A percentile compares a stretch with the other conserved stretches of the same genome.
Conservation (phyloP, 2,329 filamentous ascomycete species). For the Fusarium virguliforme region DNA sequence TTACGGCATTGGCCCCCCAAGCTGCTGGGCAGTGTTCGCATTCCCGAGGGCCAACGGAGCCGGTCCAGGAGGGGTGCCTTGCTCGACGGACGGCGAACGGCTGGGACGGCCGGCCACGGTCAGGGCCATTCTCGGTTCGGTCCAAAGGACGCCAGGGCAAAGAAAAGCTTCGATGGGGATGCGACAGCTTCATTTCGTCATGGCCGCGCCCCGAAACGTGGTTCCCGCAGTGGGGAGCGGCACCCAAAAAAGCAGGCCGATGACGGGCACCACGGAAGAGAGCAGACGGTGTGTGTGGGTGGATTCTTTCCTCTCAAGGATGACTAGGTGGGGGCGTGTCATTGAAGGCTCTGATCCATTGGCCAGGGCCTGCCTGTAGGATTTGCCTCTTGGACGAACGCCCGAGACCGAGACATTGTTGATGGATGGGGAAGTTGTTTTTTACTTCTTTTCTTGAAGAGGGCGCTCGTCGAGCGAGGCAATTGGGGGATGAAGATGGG, state of each 20-base stretch:
- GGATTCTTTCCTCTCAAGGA: background rate
- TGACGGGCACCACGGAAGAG: constrained; percentile 17
- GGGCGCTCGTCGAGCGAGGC: constrained; percentile 1
- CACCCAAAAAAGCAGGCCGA: constrained; percentile 22
- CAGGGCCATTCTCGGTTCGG: constrained; percentile 49
- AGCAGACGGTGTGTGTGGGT: constrained; percentile 5
- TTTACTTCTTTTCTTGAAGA: constrained; percentile 7
- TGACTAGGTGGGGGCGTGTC: constrained; percentile 17
- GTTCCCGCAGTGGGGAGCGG: constrained; percentile 44
- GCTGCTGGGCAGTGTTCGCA: constrained; percentile 25
- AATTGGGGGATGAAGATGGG: constrained; percentile 29
- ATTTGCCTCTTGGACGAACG: constrained; percentile 24
- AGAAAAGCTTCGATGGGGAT: constrained; percentile 20
- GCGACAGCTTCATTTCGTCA: constrained; percentile 44
- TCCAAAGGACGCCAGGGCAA: constrained; percentile 48
- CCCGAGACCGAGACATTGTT: constrained; percentile 7
- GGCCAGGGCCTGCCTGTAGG: constrained; percentile 9
- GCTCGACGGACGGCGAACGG: constrained; percentile 12
- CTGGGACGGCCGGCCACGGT: constrained; percentile 22
- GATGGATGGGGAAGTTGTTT: background rate
- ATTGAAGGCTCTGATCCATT: background rate
- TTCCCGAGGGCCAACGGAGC: constrained; percentile 52
- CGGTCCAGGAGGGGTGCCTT: no score
- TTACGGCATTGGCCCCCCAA: background rate
- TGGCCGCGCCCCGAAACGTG: constrained; percentile 34